Percentiles rank a stretch among this genome's conserved stretches.
phyloP scores from a whole-genome alignment of 768 basidiomycete genomes.

The Termitomyces sp. region DNA sequence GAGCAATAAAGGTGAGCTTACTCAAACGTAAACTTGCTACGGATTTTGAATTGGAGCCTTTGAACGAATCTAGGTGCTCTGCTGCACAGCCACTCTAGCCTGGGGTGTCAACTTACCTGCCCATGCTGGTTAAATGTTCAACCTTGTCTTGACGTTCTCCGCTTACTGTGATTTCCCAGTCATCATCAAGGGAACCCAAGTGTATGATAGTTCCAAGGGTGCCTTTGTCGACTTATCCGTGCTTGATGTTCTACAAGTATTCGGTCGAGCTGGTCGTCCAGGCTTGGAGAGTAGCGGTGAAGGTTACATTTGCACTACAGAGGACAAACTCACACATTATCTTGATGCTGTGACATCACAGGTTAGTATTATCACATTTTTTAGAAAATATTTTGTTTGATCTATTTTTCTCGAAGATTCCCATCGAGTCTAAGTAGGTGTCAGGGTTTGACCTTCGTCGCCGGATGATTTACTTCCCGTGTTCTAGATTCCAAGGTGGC shows the following conservation, averaged over 20 bases:
- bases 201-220: slow-evolving; percentile 90
- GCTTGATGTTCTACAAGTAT: slow-evolving; percentile 95
- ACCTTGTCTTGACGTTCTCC: slow-evolving; percentile 9
- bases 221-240: slow-evolving; percentile 90
- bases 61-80: slow-evolving; percentile 68
- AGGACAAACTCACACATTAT: slow-evolving; percentile 91
- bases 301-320: slow-evolving; percentile 94
- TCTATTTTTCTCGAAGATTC: slow-evolving; percentile 49
- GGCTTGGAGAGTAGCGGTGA: slow-evolving; percentile 90
- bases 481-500: slow-evolving; percentile 68
- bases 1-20: slow-evolving; percentile 76
- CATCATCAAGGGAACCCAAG: slow-evolving; percentile 95
- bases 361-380: slow-evolving; percentile 36
- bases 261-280: slow-evolving; percentile 91
- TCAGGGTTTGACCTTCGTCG: not conserved
- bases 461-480: slow-evolving; percentile 10
- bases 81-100: slow-evolving; percentile 96
- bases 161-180: slow-evolving; percentile 41
- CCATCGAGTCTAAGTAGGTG: slow-evolving; percentile 92
- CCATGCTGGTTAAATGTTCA: slow-evolving; percentile 68
- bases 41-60: not conserved
- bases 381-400: not conserved
- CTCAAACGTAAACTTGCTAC: not conserved
- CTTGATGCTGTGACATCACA: slow-evolving; percentile 85
- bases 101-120: slow-evolving; percentile 99